Base-by-base conservation (phyloP, 202 grass and related monocot species). In the Carex sylvatica region DNA sequence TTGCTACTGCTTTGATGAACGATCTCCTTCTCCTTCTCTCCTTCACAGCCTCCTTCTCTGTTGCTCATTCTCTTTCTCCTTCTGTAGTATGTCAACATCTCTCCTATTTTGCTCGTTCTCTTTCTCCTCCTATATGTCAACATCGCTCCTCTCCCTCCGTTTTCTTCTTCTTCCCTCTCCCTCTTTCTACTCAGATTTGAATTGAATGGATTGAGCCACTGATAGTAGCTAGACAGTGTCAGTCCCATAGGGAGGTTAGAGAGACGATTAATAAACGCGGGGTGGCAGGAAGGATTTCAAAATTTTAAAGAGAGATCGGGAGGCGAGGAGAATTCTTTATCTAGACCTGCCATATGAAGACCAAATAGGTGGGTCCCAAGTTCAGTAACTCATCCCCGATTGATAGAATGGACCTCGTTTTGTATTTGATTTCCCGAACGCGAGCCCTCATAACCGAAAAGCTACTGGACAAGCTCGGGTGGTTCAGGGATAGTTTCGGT, bases 231-330 rank as follows among this genome's bases (percentile, higher is more conserved):
- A 31, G 81, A 87, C 38, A 78, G 78, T 36, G 86, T 61, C 56
- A 73, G 63, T 68, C 82, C 83, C 80, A 71, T 80, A 83, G 23
- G 68, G 30, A 56, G 64, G 80, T 62, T 30, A 70, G 31, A 53
- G 19, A 44, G 36, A 18, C 35, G 77, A 28, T 92, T 86, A 86
- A 79, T 90, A 90, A 42, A 84, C 42, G 79, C 87, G 80, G 74
- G 78, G 83, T 84, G 38, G 59, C n/a, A 30, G 31, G 23, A 56
- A 9, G 42, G 23, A 46, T 84, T 94, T 87, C 68, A 85, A 94
- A 94, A 85, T 90, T 94, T 82, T 81, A 94, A 88, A 87, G 88
- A 89, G 83, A 31, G 83, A 85, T 60, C 35, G 24, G 23, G 18
- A 36, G 51, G 28, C 9, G 22, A 33, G 10, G 49, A 69, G 13